Base-by-base conservation (phyloP, 139 green algal genomes). In the Coelastrella sp. region DNA sequence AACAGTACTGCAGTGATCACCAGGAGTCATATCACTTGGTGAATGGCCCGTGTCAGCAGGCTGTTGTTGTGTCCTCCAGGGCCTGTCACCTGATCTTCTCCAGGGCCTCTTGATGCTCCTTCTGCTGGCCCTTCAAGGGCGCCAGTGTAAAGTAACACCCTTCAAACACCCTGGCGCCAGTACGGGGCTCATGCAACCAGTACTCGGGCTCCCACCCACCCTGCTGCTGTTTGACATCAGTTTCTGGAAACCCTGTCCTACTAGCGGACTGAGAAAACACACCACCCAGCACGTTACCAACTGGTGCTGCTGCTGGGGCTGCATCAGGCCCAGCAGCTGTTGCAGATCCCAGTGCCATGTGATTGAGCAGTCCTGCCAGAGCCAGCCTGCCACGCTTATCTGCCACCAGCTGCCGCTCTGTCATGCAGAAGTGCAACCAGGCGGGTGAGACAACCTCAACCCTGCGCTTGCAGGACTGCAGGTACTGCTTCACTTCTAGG, bases 101-200 rank as follows among this genome's bases (percentile, higher is more conserved):
- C 85, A 90, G 70, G 4, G 73, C 74, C 22, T 17, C 79, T 7
- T 81, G 10, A 22, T 90, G 73, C 22, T 90, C 85, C 49, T 70
- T 25, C 56, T 58, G n/a, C 15, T 6, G 56, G 59, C 85, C 58
- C 61, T 79, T 57, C 87, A 91, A 25, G 58, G 87, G 76, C 17
- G 56, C 87, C 87, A 86, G 63, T 7, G 87, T 91, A 63, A 91
- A 91, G 49, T 79, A 74, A 35, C 78, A 91, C 10, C 87, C 87
- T 5, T 80, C 87, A 91, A 91, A 91, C 78, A 83, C 7, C 63
- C 27, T 49, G 59, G 78, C 22, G 0, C 11, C 22, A n/a, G 87
- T 61, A 8, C 20, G n/a, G 4, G 84, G 84, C 35, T 68, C 61
- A 11, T 80, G 61, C 61, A 79, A 11, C 87, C 87, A 91, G 56